phyloP scores from a whole-genome alignment of 805 yeast genomes.

The Blastobotrys peoriensis region DNA sequence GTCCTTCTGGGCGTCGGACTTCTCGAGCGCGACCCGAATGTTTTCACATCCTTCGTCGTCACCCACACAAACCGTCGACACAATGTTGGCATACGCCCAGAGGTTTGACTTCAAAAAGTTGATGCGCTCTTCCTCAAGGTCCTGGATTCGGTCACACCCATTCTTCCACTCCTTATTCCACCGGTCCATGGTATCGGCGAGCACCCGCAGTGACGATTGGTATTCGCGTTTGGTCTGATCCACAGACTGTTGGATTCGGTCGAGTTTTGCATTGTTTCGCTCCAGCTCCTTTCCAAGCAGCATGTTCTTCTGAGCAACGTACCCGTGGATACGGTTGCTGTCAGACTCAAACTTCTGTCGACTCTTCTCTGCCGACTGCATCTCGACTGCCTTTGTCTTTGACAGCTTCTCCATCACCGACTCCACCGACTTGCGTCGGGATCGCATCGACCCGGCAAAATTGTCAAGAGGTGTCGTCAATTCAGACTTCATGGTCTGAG shows the following conservation, averaged over 20 bases:
- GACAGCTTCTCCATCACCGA: constrained; percentile 49
- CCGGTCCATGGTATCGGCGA: constrained; percentile 50
- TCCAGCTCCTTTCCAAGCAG: constrained; percentile 72
- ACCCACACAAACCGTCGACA: constrained; percentile 69
- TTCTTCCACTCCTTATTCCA: constrained; percentile 71
- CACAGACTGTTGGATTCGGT: constrained; percentile 41
- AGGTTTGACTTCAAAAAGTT: constrained; percentile 62
- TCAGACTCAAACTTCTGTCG: constrained; percentile 49
- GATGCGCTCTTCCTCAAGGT: constrained; percentile 65
- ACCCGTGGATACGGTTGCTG: constrained; percentile 52
- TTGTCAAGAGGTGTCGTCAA: constrained; percentile 47
- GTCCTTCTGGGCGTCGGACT: constrained; percentile 58
- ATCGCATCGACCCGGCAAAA: constrained; percentile 46
- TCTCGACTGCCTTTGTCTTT: constrained; percentile 38
- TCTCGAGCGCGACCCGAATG: constrained; percentile 60
- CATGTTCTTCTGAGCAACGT: constrained; percentile 55
- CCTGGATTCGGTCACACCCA: constrained; percentile 57
- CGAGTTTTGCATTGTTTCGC: constrained; percentile 49
- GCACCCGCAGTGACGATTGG: constrained; percentile 46
- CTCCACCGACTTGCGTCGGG: constrained; percentile 52
- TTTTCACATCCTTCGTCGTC: constrained; percentile 73
- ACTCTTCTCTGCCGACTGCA: constrained; percentile 29
- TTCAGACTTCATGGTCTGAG: constrained; percentile 45
- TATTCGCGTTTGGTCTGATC: constrained; percentile 47
- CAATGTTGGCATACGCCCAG: constrained; percentile 71